Evolutionary conservation across 2,329 filamentous ascomycete genomes (phyloP), one percentile per base, ranked within the genome.

Genomic region (Fonsecaea nubica): DNA sequence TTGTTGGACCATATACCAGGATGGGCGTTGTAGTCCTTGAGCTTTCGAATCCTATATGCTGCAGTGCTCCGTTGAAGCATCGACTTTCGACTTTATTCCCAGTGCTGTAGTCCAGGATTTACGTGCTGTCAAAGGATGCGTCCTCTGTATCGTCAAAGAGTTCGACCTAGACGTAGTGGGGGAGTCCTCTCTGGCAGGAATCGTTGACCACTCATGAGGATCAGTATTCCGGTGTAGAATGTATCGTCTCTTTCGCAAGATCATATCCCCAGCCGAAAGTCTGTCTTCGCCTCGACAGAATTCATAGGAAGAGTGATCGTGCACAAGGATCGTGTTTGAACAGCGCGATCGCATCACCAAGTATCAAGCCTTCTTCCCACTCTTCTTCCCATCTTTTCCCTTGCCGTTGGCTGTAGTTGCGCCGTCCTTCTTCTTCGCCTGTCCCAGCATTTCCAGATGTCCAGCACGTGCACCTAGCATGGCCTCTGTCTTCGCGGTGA

Each of bases 371-470:
- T 71, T 71, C 58, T 67, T 72, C 42, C 52, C 66, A 5, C 58
- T 62, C 33, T 53, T 60, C 30, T 33, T 38, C 0, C 5, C 25
- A n/a, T 38, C 48, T 7, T 53, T 61, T 30, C 32, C 58, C 33
- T 63, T 66, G 62, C 66, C 67, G 10, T 63, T 63, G 18, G 36
- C 62, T 12, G 38, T 55, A 42, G 50, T 35, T 36, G 63, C 55
- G 30, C 38, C 61, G 36, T 76, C 76, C 67, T 86, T 83, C 77
- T 86, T 89, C 83, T 90, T 90, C 12, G 88, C 89, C 2, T 88
- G 88, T 64, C 82, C 83, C 74, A 92, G 76, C 74, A 92, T 75
- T 77, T 92, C 89, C 74, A 92, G 74, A 82, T 92, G 89, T 13
- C 89, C 90, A 4, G 89, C 89, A 73, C 86, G 86, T 68, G 87